Evolutionary conservation across 345 rosid species (phyloP).

Genomic region (Dovyalis caffra): DNA sequence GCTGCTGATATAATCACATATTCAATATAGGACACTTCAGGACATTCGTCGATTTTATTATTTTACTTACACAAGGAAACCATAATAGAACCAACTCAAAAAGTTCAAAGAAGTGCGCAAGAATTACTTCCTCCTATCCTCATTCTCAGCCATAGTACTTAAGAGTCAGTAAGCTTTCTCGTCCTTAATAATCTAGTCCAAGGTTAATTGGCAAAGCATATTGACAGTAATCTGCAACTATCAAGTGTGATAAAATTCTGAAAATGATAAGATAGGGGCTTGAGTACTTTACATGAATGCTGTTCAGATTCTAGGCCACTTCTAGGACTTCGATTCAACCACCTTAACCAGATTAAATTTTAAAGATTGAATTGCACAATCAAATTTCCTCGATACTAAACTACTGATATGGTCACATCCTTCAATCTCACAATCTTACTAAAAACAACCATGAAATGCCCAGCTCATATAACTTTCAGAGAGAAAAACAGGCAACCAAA

Average conservation of each 20-base stretch:
- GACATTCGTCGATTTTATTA: background rate
- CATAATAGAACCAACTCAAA: background rate
- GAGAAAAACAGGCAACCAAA: background rate
- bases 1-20: background rate
- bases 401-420: background rate
- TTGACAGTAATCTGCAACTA: background rate
- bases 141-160: background rate
- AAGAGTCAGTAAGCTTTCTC: background rate
- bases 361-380: background rate
- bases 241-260: background rate
- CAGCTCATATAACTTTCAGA: background rate
- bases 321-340: background rate
- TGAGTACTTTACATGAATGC: background rate
- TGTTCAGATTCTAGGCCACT: background rate
- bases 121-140: background rate
- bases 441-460: background rate
- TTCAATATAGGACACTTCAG: too few species aligned
- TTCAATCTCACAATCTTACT: background rate
- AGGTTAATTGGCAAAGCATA: background rate
- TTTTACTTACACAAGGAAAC: background rate
- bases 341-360: background rate
- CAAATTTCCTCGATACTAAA: background rate
- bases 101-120: background rate
- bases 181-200: background rate
- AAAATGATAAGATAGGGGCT: background rate